phyloP scores from a whole-genome alignment of 1,284 basidiomycete species.

The Gomphus bonarii region DNA sequence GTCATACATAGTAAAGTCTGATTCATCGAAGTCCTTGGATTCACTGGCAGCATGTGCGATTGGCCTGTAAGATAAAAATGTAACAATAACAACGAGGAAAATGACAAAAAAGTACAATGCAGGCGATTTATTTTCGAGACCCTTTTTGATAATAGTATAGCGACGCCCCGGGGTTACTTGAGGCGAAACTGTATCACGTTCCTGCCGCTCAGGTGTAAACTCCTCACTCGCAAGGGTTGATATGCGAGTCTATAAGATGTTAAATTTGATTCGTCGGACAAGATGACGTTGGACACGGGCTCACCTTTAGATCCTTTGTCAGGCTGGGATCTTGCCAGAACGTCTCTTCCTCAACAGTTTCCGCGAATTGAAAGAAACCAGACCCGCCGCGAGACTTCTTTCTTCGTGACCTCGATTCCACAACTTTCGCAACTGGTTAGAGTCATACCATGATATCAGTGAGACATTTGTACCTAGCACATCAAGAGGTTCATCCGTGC shows the following conservation, averaged over 20 bases:
- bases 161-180: slow-evolving; percentile 22
- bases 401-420: slow-evolving; percentile 41
- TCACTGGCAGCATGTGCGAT: slow-evolving; percentile 27
- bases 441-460: slow-evolving; percentile 9
- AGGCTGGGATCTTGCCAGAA: slow-evolving; percentile 48
- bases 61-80: slow-evolving; percentile 15
- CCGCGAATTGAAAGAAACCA: slow-evolving; percentile 67
- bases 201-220: background rate
- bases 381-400: slow-evolving; percentile 52
- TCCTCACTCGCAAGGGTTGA: slow-evolving; percentile 17
- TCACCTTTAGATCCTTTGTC: slow-evolving; percentile 51
- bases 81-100: background rate
- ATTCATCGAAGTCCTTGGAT: slow-evolving; percentile 10
- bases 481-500: slow-evolving; percentile 69
- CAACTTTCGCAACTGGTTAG: slow-evolving; percentile 31
- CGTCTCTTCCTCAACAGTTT: slow-evolving; percentile 57
- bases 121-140: slow-evolving; percentile 17
- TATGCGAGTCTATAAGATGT: slow-evolving; percentile 17
- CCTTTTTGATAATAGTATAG: slow-evolving; percentile 34
- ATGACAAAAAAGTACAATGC: slow-evolving; percentile 9
- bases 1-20: slow-evolving; percentile 57
- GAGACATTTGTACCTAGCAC: slow-evolving; percentile 43
- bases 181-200: background rate
- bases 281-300: slow-evolving; percentile 10
- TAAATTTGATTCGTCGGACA: background rate